Evolutionary conservation across 352 stramenopile species (phyloP).

Genomic region (Globisporangium canariense): DNA sequence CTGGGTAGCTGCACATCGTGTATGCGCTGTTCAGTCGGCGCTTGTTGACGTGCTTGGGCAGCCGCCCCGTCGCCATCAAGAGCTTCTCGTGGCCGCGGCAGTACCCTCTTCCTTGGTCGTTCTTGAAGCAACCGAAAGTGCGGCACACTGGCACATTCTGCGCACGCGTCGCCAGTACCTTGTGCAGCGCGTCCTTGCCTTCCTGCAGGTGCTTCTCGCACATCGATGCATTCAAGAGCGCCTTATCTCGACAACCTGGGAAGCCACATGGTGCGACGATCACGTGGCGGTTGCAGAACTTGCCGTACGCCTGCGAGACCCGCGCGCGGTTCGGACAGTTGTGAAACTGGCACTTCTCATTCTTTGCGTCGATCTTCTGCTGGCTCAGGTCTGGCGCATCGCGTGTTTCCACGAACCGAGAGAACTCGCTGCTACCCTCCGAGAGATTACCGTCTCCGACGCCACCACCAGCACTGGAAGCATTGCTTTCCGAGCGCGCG

Average conservation of each 20-base stretch:
- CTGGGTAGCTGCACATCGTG: slow-evolving; percentile 86
- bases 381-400: slow-evolving; percentile 48
- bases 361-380: slow-evolving; percentile 61
- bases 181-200: slow-evolving; percentile 71
- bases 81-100: slow-evolving; percentile 85
- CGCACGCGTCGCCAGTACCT: slow-evolving; percentile 49
- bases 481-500: slow-evolving; percentile 8
- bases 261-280: slow-evolving; percentile 84
- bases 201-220: slow-evolving; percentile 66
- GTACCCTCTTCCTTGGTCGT: slow-evolving; percentile 83
- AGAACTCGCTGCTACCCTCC: slow-evolving; percentile 34
- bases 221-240: slow-evolving; percentile 55
- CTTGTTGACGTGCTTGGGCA: slow-evolving; percentile 78
- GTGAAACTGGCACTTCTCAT: slow-evolving; percentile 69
- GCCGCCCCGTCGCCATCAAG: slow-evolving; percentile 73
- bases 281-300: slow-evolving; percentile 86
- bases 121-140: slow-evolving; percentile 83
- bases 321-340: slow-evolving; percentile 77
- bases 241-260: slow-evolving; percentile 79
- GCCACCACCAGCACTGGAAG: slow-evolving; percentile 6
- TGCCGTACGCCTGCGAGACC: slow-evolving; percentile 71
- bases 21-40: slow-evolving; percentile 86
- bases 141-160: slow-evolving; percentile 80
- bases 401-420: slow-evolving; percentile 33
- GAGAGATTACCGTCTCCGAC: slow-evolving; percentile 10